phyloP scores from a whole-genome alignment of 192 early-diverging fungal genomes.

The Spizellomyces sp. region DNA sequence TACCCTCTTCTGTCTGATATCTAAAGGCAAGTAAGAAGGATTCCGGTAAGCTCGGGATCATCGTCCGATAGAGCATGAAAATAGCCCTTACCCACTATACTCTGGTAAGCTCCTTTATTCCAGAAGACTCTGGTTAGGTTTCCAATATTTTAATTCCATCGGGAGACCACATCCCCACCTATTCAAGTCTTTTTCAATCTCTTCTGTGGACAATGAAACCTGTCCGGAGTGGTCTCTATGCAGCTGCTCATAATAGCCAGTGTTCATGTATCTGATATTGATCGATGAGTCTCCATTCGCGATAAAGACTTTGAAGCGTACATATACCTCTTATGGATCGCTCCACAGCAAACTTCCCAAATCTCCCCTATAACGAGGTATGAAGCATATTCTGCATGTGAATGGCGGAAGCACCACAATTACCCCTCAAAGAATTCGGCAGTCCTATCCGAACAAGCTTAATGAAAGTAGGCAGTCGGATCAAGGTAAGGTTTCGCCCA shows the following conservation, averaged over 20 bases:
- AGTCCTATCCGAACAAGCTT: conserved; percentile 90
- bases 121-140: neutral
- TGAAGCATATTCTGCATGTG: neutral
- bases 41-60: conserved; percentile 82
- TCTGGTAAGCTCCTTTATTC: conserved; percentile 19
- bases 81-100: conserved; percentile 15
- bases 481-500: conserved; percentile 86
- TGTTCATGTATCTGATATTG: conserved; percentile 66
- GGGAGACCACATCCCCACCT: conserved; percentile 40
- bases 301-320: neutral
- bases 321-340: conserved; percentile 72
- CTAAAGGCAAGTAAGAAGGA: conserved; percentile 62
- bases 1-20: conserved; percentile 90
- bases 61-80: neutral
- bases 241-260: conserved; percentile 79
- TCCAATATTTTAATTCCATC: no score
- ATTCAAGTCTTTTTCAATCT: conserved; percentile 96
- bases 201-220: conserved; percentile 80
- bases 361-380: conserved; percentile 63
- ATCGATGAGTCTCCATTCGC: neutral
- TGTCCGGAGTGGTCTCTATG: conserved; percentile 69
- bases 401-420: neutral
- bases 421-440: conserved; percentile 78
- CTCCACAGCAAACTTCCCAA: conserved; percentile 91
- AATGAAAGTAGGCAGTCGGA: conserved; percentile 79